Evolutionary conservation across 1,139 yeast genomes (phyloP).

Genomic region (Sugiyamaella sp.): DNA sequence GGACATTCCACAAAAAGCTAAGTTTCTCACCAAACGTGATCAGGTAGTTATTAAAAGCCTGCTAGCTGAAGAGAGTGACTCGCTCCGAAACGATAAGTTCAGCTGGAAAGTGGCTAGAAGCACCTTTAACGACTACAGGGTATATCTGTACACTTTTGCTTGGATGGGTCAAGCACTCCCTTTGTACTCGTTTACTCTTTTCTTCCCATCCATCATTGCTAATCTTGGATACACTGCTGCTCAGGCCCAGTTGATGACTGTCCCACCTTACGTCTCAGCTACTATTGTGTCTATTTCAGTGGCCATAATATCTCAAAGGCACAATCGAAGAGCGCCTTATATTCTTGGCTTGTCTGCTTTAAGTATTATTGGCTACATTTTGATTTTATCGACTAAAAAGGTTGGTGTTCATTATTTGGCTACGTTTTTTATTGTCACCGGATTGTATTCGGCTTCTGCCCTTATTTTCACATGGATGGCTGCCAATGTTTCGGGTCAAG

Average conservation of each 20-base stretch:
- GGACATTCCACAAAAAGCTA: slow-evolving; percentile 52
- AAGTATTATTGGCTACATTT: slow-evolving; percentile 43
- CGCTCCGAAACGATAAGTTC: slow-evolving; percentile 3
- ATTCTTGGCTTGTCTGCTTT: slow-evolving; percentile 38
- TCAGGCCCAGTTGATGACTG: slow-evolving; percentile 38
- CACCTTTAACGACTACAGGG: slow-evolving; percentile 41
- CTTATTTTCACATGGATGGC: slow-evolving; percentile 47
- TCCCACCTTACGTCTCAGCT: slow-evolving; percentile 46
- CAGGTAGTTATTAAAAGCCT: slow-evolving; percentile 47
- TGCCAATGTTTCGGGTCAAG: slow-evolving; percentile 43
- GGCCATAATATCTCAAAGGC: slow-evolving; percentile 42
- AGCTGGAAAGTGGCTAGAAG: slow-evolving; percentile 34
- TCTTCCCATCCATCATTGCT: slow-evolving; percentile 42
- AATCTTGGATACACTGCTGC: slow-evolving; percentile 38
- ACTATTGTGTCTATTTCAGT: slow-evolving; percentile 40
- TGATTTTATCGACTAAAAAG: slow-evolving; percentile 34
- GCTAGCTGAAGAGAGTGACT: slow-evolving; percentile 18
- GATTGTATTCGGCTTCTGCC: slow-evolving; percentile 45
- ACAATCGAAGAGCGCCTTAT: slow-evolving; percentile 44
- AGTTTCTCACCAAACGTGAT: slow-evolving; percentile 53
- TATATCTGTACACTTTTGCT: slow-evolving; percentile 31
- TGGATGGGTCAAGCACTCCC: slow-evolving; percentile 30
- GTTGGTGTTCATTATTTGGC: slow-evolving; percentile 41
- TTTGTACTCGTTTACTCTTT: slow-evolving; percentile 35
- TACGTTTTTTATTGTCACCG: slow-evolving; percentile 43